Conservation (phyloP, 257 asterid genomes). For the Prunella vulgaris region DNA sequence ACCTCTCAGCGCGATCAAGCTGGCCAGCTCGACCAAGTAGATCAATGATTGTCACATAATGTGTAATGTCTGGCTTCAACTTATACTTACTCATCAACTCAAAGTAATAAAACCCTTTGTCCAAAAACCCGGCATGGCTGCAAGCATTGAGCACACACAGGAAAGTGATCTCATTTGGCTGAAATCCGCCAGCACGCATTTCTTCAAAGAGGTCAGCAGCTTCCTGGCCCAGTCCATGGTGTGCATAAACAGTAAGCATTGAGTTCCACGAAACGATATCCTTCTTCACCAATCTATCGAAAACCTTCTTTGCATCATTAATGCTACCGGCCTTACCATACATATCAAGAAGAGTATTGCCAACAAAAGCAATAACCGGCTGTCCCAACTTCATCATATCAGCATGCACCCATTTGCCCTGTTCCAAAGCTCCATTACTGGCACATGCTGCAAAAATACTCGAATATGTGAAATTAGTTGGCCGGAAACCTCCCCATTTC, state of each 20-base stretch:
- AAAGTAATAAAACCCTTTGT: constrained; percentile 60
- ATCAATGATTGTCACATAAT: constrained; percentile 58
- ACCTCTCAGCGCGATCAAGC: constrained; percentile 50
- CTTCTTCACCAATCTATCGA: constrained; percentile 43
- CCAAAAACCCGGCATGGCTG: constrained; percentile 77
- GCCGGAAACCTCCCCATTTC: constrained; percentile 54
- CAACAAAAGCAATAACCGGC: constrained; percentile 57
- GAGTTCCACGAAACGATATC: constrained; percentile 88
- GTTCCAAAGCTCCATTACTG: constrained; percentile 67
- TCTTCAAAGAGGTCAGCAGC: constrained; percentile 56
- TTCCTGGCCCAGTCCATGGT: constrained; percentile 74
- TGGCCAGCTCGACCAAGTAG: constrained; percentile 76
- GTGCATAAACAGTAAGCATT: constrained; percentile 79
- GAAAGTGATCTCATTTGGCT: constrained; percentile 60
- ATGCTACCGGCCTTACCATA: constrained; percentile 78
- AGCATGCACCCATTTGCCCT: constrained; percentile 74
- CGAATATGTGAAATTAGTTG: constrained; percentile 71
- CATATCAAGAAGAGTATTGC: constrained; percentile 79
- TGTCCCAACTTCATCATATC: constrained; percentile 66
- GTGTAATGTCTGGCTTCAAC: constrained; percentile 52
- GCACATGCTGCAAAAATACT: constrained; percentile 72
- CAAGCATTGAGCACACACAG: constrained; percentile 76
- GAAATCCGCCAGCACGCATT: constrained; percentile 47
- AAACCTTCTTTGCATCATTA: constrained; percentile 66
- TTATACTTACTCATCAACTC: constrained; percentile 55